A percentile compares a stretch with the other conserved stretches of the same genome.
These are phyloP conservation scores for Dothidotthia symphoricarpi DNA, from an alignment of 2,329 filamentous ascomycete genomes.

Conservation along the genomic window DNA sequence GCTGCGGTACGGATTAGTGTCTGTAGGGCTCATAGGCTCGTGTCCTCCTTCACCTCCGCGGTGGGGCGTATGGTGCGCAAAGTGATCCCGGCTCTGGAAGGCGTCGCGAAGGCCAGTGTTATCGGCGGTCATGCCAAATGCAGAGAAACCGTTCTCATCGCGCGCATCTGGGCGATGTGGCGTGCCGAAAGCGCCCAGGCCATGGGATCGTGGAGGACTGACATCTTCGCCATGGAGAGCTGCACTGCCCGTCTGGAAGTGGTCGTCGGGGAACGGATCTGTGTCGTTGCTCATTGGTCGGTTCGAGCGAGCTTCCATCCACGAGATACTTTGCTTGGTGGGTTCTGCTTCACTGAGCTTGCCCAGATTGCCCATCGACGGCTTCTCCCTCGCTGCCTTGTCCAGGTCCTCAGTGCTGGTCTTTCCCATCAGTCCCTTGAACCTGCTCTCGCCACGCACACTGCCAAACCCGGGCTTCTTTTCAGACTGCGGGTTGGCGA, in stretches of 20 bases:
- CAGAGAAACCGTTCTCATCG: conserved; percentile 59
- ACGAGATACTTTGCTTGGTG: conserved; percentile 50
- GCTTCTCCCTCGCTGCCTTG: conserved; percentile 54
- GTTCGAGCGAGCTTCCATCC: conserved; percentile 51
- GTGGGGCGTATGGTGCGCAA: conserved; percentile 56
- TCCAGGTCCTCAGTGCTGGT: conserved; percentile 66
- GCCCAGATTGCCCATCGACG: conserved; percentile 53
- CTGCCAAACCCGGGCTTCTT: conserved; percentile 69
- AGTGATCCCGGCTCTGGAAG: conserved; percentile 57
- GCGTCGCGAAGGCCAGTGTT: conserved; percentile 58
- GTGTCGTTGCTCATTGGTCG: conserved; percentile 61
- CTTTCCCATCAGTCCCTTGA: conserved; percentile 82
- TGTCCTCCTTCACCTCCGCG: conserved; percentile 46
- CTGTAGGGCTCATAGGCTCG: conserved; percentile 82
- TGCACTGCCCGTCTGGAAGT: conserved; percentile 64
- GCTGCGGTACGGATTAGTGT: conserved; percentile 95
- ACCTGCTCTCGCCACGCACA: conserved; percentile 72
- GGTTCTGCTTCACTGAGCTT: conserved; percentile 54
- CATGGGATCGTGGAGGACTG: conserved; percentile 52
- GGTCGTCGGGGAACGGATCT: conserved; percentile 70
- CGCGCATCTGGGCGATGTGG: conserved; percentile 51
- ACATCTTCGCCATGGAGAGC: conserved; percentile 74
- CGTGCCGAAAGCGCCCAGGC: conserved; percentile 45
- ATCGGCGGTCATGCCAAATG: conserved; percentile 61
- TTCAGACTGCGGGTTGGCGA: conserved; percentile 62